A percentile compares a stretch with the other conserved stretches of the same genome.
phyloP scores from a whole-genome alignment of 495 filamentous ascomycete genomes.

The Hyaloscypha hepaticicola region DNA sequence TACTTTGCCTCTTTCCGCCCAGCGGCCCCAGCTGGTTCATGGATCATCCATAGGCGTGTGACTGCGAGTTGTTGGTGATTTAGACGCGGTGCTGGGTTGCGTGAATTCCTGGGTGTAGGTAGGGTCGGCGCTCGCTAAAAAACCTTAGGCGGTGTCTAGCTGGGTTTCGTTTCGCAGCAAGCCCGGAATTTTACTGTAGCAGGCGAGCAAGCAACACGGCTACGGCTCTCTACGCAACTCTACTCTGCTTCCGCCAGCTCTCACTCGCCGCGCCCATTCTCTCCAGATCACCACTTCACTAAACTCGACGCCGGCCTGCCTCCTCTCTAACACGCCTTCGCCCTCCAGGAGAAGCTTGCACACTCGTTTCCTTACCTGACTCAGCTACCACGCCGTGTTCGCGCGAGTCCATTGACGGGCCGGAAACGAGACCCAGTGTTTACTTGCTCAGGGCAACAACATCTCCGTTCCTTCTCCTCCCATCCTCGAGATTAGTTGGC shows the following conservation, averaged over 20 bases:
- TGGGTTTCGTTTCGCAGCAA: neutral
- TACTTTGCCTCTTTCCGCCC: constrained; percentile 20
- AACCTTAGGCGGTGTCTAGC: no score
- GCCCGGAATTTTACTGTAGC: neutral
- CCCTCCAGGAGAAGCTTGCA: neutral
- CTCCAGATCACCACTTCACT: neutral
- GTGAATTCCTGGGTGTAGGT: neutral
- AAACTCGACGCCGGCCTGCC: neutral
- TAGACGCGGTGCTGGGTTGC: neutral
- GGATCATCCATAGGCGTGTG: constrained; percentile 12
- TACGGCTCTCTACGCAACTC: neutral
- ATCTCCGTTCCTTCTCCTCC: constrained; percentile 15
- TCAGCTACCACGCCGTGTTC: neutral
- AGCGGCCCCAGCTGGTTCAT: constrained; percentile 7
- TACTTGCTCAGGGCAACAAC: constrained; percentile 13
- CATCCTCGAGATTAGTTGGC: constrained; percentile 17
- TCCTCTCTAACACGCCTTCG: neutral
- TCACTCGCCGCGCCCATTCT: neutral
- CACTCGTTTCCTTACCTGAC: neutral
- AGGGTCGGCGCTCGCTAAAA: neutral
- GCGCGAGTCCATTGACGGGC: neutral
- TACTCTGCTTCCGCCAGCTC: neutral
- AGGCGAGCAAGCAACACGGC: neutral
- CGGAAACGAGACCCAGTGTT: constrained; percentile 9
- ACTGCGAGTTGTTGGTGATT: constrained; percentile 2